Conservation (phyloP, 495 filamentous ascomycete species). For the Bacidia rubella region DNA sequence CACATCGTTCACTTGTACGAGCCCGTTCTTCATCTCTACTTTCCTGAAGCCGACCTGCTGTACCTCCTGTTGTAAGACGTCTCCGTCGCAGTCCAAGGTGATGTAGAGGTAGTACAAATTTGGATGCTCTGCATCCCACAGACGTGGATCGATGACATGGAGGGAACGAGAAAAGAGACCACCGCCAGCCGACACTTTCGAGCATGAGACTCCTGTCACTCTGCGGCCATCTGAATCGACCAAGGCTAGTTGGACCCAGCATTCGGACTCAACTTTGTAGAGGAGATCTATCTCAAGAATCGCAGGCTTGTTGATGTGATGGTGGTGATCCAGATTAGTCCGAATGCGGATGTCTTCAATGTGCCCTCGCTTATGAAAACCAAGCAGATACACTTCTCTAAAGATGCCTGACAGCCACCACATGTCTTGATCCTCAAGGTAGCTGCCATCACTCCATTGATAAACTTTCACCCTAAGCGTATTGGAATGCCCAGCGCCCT, state of each 20-base stretch:
- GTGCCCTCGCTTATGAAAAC: slow-evolving; percentile 34
- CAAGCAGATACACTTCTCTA: slow-evolving; percentile 49
- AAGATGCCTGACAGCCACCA: slow-evolving; percentile 55
- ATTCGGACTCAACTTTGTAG: slow-evolving; percentile 18
- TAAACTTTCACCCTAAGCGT: slow-evolving; percentile 45
- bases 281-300: slow-evolving; percentile 34
- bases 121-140: slow-evolving; percentile 58
- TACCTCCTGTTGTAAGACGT: slow-evolving; percentile 26
- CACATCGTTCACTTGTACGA: slow-evolving; percentile 45
- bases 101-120: slow-evolving; percentile 40
- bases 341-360: slow-evolving; percentile 47
- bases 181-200: slow-evolving; percentile 5
- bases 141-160: slow-evolving; percentile 31
- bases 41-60: slow-evolving; percentile 48
- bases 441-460: slow-evolving; percentile 48
- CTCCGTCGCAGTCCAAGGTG: slow-evolving; percentile 13
- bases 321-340: slow-evolving; percentile 35
- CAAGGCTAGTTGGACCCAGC: slow-evolving; percentile 24
- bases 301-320: slow-evolving; percentile 35
- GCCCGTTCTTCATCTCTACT: slow-evolving; percentile 42
- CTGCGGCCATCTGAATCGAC: slow-evolving; percentile 10
- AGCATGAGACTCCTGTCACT: neutral
- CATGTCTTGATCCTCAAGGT: slow-evolving; percentile 52
- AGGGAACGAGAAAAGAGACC: slow-evolving; percentile 24
- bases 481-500: slow-evolving; percentile 25